Evolutionary conservation across 495 filamentous ascomycete species (phyloP), one percentile per base, ranked within the genome.

Genomic region (Talaromyces liani): DNA sequence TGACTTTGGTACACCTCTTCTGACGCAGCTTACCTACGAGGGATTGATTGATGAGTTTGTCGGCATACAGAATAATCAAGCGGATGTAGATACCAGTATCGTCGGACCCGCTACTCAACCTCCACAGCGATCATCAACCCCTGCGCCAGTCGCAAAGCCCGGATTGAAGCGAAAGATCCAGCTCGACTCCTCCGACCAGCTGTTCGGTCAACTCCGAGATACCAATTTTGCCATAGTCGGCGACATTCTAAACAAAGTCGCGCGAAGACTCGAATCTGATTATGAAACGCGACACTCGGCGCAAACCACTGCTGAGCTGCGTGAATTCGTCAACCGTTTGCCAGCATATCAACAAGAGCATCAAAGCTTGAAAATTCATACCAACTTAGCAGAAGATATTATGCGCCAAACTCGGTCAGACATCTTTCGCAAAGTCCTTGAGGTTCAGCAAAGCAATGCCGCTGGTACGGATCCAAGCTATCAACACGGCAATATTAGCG

Each of bases 11-110:
- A 96, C 94, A 22, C 87, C 88, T 2, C 82, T 99, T 12, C 85
- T 98, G 56, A 98, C 94, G 0, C 95, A 98, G 71, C 80, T 99
- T 47, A 99, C 95, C 8, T 99, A 99, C 69, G 93, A 98, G 76
- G 95, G 95, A 0, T 73, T 99, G 31, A 89, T 99, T 58, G 95
- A 99, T 72, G 95, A 99, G 75, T 84, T 91, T 39, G 95, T 96
- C 65, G 88, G 90, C 56, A 93, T 99, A 64, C 83, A 88, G 64
- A 74, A 88, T 63, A 97, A 93, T 72, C 90, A 96, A 72, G 88
- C 91, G 49, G 93, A 98, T 68, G 85, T 98, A n/a, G 93, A 97
- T 68, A 87, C 91, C 25, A 90, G 93, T 14, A 88, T 99, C 59
- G 86, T 96, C 14, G 94, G 95, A 6, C 83, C 85, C 59, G 81